A percentile compares a stretch with the other conserved stretches of the same genome.
Evolutionary conservation across 768 basidiomycete species (phyloP).

Genomic region (Pleurotus pulmonarius): DNA sequence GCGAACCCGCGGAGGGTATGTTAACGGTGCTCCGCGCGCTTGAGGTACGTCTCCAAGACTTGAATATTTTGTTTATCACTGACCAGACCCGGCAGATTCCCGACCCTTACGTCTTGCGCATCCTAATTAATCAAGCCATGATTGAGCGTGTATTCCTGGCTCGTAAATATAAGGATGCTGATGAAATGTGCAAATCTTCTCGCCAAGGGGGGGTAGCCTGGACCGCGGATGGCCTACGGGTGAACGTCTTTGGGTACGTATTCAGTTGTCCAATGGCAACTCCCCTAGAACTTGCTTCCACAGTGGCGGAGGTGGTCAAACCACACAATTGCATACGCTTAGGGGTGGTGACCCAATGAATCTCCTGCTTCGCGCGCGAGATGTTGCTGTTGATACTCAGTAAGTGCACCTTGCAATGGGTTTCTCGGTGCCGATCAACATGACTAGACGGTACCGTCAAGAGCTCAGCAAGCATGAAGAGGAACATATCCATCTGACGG

Average conservation of each 20-base stretch:
- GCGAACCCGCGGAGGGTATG: conserved; percentile 62
- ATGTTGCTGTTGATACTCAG: conserved; percentile 46
- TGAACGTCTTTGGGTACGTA: conserved; percentile 61
- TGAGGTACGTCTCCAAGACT: conserved; percentile 44
- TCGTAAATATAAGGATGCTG: conserved; percentile 57
- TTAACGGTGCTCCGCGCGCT: conserved; percentile 81
- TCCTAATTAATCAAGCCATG: conserved; percentile 68
- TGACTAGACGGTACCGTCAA: conserved; percentile 41
- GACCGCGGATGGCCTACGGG: conserved; percentile 59
- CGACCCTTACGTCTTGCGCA: conserved; percentile 69
- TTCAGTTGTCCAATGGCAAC: neutral
- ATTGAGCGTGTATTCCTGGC: conserved; percentile 78
- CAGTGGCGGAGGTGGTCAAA: conserved; percentile 70
- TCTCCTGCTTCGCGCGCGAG: conserved; percentile 50
- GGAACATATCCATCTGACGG: conserved; percentile 26
- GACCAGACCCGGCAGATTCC: conserved; percentile 49
- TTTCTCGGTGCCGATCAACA: too few species aligned
- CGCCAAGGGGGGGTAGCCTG: conserved; percentile 50
- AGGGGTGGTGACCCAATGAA: conserved; percentile 31
- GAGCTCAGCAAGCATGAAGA: conserved; percentile 34
- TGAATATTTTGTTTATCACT: too few species aligned
- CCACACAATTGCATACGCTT: conserved; percentile 31
- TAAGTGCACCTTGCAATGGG: conserved; percentile 20
- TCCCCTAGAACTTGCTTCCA: neutral
- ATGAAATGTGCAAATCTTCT: conserved; percentile 37